These are phyloP conservation scores for Candida hispaniensis DNA, from an alignment of 805 yeast species.

Conservation along the genomic window DNA sequence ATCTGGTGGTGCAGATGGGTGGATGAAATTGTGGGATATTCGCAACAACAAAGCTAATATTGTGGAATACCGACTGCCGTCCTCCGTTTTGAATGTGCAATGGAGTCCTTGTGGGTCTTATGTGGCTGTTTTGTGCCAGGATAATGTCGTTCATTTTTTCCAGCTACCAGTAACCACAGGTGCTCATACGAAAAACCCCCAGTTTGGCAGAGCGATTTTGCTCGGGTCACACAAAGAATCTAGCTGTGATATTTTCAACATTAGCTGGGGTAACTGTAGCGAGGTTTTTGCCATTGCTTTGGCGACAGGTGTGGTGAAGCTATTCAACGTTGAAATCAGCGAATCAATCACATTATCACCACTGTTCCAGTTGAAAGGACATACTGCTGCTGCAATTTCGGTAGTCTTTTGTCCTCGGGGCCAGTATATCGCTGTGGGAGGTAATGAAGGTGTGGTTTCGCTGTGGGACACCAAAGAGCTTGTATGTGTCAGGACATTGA, in stretches of 20 bases:
- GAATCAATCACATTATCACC: conserved; percentile 1
- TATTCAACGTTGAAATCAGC: conserved; percentile 17
- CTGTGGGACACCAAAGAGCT: conserved; percentile 38
- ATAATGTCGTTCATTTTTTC: conserved; percentile 20
- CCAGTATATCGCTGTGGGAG: conserved; percentile 40
- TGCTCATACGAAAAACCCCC: too few species aligned
- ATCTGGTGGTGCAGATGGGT: conserved; percentile 39
- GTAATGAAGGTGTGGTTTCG: conserved; percentile 47
- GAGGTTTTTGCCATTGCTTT: conserved; percentile 37
- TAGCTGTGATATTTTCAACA: conserved; percentile 29
- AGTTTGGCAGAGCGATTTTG: too few species aligned
- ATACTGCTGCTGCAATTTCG: conserved; percentile 41
- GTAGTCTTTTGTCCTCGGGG: conserved; percentile 46
- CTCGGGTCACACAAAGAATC: conserved; percentile 19
- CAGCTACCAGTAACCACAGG: conserved; percentile 28
- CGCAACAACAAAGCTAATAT: conserved; percentile 29
- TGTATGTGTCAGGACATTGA: conserved; percentile 32
- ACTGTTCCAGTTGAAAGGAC: conserved; percentile 28
- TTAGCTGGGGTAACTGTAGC: conserved; percentile 30
- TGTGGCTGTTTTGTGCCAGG: conserved; percentile 29
- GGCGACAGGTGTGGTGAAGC: conserved; percentile 36
- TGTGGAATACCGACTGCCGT: too few species aligned
- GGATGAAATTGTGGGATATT: conserved; percentile 40
- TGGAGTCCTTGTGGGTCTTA: conserved; percentile 41
- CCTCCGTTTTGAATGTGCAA: too few species aligned